phyloP scores from a whole-genome alignment of 495 filamentous ascomycete species.

The Opeltia flavorubescens region DNA sequence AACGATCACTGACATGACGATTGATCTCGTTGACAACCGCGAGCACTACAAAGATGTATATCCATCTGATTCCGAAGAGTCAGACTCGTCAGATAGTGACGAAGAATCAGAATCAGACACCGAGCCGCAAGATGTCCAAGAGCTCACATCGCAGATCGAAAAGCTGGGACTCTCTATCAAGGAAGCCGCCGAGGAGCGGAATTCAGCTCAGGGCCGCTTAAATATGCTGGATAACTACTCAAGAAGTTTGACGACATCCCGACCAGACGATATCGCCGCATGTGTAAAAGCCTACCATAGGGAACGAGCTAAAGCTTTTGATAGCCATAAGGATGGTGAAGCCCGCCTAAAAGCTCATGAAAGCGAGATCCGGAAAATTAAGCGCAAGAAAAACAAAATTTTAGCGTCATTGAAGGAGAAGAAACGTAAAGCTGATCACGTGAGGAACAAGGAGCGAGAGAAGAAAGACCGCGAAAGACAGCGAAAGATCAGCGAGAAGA shows the following conservation, averaged over 20 bases:
- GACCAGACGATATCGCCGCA: conserved; percentile 19
- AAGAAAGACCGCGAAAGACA: conserved; percentile 22
- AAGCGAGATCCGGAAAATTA: conserved; percentile 24
- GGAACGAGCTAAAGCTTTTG: conserved; percentile 34
- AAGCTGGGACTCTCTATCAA: conserved; percentile 13
- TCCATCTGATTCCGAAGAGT: conserved; percentile 30
- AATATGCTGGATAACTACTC: conserved; percentile 31
- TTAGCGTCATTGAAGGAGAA: conserved; percentile 19
- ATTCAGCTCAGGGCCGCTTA: conserved; percentile 25
- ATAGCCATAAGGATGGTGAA: conserved; percentile 22
- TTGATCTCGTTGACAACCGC: conserved; percentile 45
- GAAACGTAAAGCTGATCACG: conserved; percentile 24
- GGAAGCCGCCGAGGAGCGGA: conserved; percentile 20
- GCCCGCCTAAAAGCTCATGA: conserved; percentile 19
- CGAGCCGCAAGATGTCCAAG: conserved; percentile 13
- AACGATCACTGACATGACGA: conserved; percentile 51
- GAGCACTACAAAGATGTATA: conserved; percentile 45
- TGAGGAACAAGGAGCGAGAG: conserved; percentile 22
- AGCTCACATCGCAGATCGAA: conserved; percentile 16
- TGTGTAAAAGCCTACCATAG: conserved; percentile 30
- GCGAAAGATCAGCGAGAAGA: conserved; percentile 33
- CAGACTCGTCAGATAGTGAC: conserved; percentile 19
- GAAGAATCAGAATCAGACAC: conserved; percentile 22
- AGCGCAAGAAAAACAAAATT: conserved; percentile 20
- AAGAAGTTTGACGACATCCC: conserved; percentile 21